These are phyloP conservation scores for Vicia villosa DNA, from an alignment of 306 rosid genomes.

Conservation along the genomic window DNA sequence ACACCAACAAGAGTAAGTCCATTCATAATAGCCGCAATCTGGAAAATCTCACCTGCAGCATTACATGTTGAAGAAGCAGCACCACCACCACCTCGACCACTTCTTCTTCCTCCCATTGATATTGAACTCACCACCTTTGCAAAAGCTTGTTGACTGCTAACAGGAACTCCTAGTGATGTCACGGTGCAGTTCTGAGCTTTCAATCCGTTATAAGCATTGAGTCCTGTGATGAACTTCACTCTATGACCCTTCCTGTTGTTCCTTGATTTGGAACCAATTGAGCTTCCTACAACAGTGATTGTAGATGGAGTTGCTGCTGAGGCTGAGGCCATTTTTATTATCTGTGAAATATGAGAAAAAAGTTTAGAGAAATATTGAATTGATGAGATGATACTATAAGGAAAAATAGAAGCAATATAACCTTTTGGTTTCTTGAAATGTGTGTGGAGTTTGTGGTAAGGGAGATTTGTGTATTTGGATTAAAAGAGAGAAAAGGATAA, in stretches of 20 bases:
- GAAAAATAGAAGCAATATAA: neutral
- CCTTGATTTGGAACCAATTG: slow-evolving; percentile 37
- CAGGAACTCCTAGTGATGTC: slow-evolving; percentile 56
- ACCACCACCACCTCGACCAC: slow-evolving; percentile 53
- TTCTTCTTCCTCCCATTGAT: slow-evolving; percentile 43
- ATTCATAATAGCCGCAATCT: slow-evolving; percentile 70
- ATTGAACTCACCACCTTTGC: slow-evolving; percentile 64
- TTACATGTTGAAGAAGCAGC: slow-evolving; percentile 67
- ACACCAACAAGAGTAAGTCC: slow-evolving; percentile 76
- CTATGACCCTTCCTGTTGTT: slow-evolving; percentile 28
- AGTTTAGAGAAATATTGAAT: neutral
- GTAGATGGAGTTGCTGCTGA: slow-evolving; percentile 60
- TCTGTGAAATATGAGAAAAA: slow-evolving; percentile 34
- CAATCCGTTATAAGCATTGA: slow-evolving; percentile 63
- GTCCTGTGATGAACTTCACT: slow-evolving; percentile 53
- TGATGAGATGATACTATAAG: neutral
- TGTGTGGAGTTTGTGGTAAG: slow-evolving; percentile 29
- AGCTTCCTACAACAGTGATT: slow-evolving; percentile 43
- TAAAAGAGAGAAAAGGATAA: slow-evolving; percentile 53
- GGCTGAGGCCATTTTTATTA: slow-evolving; percentile 55
- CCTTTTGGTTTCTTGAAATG: neutral
- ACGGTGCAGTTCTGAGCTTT: slow-evolving; percentile 61
- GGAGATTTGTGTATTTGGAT: slow-evolving; percentile 40
- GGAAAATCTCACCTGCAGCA: slow-evolving; percentile 80
- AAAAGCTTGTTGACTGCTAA: slow-evolving; percentile 60